phyloP scores from a whole-genome alignment of 208 protist genomes.

The Acanthamoeba divionensis region DNA sequence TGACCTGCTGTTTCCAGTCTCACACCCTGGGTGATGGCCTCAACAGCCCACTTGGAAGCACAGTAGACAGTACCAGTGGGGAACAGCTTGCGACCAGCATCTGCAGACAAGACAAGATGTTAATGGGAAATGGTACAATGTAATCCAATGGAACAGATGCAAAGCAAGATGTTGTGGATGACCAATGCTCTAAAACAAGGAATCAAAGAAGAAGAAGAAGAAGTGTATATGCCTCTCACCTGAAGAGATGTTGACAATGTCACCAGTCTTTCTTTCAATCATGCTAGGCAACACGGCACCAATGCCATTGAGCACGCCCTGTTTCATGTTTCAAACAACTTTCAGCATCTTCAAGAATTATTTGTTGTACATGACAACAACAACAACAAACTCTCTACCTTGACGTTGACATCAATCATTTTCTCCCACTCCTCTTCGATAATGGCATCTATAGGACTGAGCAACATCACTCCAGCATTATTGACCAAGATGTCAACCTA shows the following conservation, averaged over 20 bases:
- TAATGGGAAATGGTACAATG: no score
- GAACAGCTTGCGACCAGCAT: constrained; percentile 26
- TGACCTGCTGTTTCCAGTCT: neutral
- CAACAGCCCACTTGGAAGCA: neutral
- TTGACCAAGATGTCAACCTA: constrained; percentile 1
- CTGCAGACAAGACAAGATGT: no score
- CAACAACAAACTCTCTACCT: neutral
- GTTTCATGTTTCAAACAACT: neutral
- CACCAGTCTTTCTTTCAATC: neutral
- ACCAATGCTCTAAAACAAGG: neutral
- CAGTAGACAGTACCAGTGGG: neutral
- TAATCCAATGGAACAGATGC: no score
- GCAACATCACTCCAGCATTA: neutral
- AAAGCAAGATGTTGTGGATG: neutral
- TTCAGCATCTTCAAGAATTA: no score
- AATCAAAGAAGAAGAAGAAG: no score
- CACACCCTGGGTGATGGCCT: constrained; percentile 7
- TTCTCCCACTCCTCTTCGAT: neutral
- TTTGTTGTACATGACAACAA: neutral
- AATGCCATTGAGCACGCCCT: constrained; percentile 4
- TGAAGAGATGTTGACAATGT: constrained; percentile 12
- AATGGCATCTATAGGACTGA: neutral
- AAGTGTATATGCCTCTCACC: neutral
- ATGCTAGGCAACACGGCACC: neutral
- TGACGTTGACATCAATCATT: constrained; percentile 20